Evolutionary conservation across 805 yeast genomes (phyloP), one percentile per base, ranked within the genome.

Genomic region (Lachancea dasiensis): DNA sequence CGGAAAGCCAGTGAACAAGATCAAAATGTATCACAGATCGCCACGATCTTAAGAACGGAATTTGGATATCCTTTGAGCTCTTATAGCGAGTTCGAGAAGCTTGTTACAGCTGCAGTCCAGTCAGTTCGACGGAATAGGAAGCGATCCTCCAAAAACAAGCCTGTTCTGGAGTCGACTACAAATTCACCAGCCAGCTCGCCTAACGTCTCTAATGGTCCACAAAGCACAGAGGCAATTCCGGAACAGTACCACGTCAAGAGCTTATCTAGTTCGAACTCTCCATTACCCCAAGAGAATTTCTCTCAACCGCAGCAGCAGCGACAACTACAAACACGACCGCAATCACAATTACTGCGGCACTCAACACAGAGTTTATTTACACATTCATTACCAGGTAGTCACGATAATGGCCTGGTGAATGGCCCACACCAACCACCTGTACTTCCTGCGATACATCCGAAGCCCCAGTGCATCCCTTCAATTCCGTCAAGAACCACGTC

Each of bases 1-100:
- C 75, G 76, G 46, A 89, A 87, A 65, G 97, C 97, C 6, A 76
- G 86, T 40, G 97, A 92, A 56, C 98, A 90, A 59, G 97, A 90
- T 48, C 76, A 73, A 20, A 81, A 81, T 48, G 87, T 92, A 31
- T 69, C 71, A 34, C 72, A 75, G 35, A 92, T 94, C 25, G 95
- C 97, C 0, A 73, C 75, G 34, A 71, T 81, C 3, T 65, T 90
- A 31, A 67, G 95, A 51, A 66, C 70, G 2, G 98, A 92, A 62
- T 92, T 86, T 51, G 75, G 77, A 4, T 89, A 79, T 56, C 73
- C 81, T 2, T 62, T 61, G 2, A 71, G 69, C 5, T 69, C 76
- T 10, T 63, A 77, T 19, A 60, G 67, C 1, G 97, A 92, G 47
- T 90, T 90, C 56, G 95, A 87, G 59, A 84, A 81, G 57, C 69